These are phyloP conservation scores for Manihot esculenta DNA, from an alignment of 441 rosid genomes.

Conservation along the genomic window DNA sequence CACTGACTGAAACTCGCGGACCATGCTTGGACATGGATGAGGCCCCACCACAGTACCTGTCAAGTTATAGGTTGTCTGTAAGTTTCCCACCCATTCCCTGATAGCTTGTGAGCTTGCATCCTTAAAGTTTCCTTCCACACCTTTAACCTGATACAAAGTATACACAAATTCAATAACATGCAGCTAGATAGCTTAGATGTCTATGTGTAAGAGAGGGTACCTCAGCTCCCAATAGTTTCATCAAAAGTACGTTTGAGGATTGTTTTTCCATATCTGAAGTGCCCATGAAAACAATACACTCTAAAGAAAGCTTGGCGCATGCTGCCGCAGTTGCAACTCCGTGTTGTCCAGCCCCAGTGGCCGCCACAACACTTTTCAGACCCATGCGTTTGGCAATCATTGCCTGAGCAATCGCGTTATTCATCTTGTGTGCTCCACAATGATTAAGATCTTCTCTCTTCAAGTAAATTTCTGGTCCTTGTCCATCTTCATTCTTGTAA, in stretches of 20 bases:
- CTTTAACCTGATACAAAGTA: slow-evolving; percentile 28
- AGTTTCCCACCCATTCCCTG: slow-evolving; percentile 51
- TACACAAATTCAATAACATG: no score
- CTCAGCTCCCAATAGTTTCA: slow-evolving; percentile 69
- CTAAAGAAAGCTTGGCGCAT: slow-evolving; percentile 58
- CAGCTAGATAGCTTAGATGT: no score
- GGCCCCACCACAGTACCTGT: slow-evolving; percentile 72
- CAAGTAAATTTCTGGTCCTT: slow-evolving; percentile 42
- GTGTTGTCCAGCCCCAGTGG: slow-evolving; percentile 87
- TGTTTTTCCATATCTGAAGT: slow-evolving; percentile 58
- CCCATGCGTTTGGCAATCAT: slow-evolving; percentile 78
- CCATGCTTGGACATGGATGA: slow-evolving; percentile 77
- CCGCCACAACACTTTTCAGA: slow-evolving; percentile 41
- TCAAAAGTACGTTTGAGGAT: slow-evolving; percentile 47
- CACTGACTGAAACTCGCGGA: slow-evolving; percentile 71
- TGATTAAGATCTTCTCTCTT: slow-evolving; percentile 87
- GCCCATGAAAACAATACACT: slow-evolving; percentile 73
- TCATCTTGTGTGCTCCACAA: slow-evolving; percentile 73
- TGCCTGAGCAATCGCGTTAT: slow-evolving; percentile 75
- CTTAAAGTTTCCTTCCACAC: slow-evolving; percentile 50
- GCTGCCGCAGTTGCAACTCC: slow-evolving; percentile 83
- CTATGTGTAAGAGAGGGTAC: slow-evolving; percentile 16
- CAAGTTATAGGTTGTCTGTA: slow-evolving; percentile 46
- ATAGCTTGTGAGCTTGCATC: slow-evolving; percentile 76
- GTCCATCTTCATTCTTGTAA: slow-evolving; percentile 48